phyloP scores from a whole-genome alignment of 2,329 filamentous ascomycete species.

The Diaporthe humulicola region DNA sequence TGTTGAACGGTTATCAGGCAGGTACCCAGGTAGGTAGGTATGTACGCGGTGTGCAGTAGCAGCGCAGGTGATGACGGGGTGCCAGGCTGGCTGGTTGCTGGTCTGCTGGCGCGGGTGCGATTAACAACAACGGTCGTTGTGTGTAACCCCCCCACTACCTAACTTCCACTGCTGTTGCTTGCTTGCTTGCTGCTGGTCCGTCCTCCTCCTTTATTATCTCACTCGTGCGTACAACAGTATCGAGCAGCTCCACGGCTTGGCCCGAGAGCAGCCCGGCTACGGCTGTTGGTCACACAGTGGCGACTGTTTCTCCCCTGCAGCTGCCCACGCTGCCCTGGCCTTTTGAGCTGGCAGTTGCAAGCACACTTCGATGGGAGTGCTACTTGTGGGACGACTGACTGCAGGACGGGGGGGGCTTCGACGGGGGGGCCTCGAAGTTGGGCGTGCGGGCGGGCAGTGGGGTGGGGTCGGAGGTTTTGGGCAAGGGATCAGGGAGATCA shows the following conservation, averaged over 20 bases:
- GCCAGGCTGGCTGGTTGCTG: constrained; percentile 7
- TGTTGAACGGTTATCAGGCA: constrained; percentile 9
- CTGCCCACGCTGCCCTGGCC: not conserved
- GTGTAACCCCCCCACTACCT: constrained; percentile 7
- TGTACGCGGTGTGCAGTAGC: constrained; percentile 10
- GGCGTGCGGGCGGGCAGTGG: constrained; percentile 6
- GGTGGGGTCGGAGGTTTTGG: constrained; percentile 29
- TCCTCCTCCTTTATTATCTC: not conserved
- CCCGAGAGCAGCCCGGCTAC: not conserved
- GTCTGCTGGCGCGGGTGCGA: not conserved
- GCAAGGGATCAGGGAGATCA: constrained; percentile 28
- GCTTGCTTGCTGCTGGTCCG: not conserved
- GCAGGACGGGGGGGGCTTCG: not conserved
- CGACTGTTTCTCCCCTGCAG: not conserved
- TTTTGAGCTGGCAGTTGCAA: constrained; percentile 11
- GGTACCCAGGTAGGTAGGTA: not conserved
- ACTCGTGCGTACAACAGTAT: not conserved
- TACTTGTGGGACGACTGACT: not conserved
- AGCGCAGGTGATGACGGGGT: constrained; percentile 21
- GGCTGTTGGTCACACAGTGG: constrained; percentile 3
- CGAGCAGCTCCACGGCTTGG: constrained; percentile 2
- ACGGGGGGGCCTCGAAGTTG: constrained; percentile 6
- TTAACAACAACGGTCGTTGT: constrained; percentile 1
- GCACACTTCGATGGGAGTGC: not conserved
- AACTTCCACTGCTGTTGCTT: not conserved